phyloP scores from a whole-genome alignment of 2,329 filamentous ascomycete genomes.

The Colletotrichum simmondsii region DNA sequence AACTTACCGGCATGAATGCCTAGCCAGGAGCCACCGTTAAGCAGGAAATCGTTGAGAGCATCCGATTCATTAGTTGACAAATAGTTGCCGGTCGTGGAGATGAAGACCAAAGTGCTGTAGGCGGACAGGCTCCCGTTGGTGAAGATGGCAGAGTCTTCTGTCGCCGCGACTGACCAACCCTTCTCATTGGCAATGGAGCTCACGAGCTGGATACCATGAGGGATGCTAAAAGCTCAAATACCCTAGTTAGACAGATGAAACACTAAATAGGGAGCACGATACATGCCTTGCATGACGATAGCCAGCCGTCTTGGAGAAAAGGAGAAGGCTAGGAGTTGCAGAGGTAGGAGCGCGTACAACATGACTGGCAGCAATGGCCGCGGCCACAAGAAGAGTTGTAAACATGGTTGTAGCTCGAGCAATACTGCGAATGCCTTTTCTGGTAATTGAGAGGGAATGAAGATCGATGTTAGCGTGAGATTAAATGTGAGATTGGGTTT shows the following conservation, averaged over 20 bases:
- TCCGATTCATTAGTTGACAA: background rate
- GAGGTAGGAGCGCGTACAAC: background rate
- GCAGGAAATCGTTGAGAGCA: background rate
- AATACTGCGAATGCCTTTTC: background rate
- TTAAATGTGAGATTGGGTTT: background rate
- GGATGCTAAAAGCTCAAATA: background rate
- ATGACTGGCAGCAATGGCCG: background rate
- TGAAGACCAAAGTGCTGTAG: background rate
- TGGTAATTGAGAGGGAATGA: background rate
- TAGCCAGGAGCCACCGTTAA: background rate
- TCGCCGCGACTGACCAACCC: background rate
- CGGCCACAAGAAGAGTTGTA: background rate
- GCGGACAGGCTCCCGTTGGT: background rate
- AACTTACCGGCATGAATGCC: background rate
- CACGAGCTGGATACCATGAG: background rate
- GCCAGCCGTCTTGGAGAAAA: background rate
- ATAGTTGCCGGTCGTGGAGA: background rate
- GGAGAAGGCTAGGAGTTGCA: background rate
- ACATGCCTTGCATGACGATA: background rate
- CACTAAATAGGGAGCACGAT: no score
- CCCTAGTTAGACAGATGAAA: background rate
- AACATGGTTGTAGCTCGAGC: background rate
- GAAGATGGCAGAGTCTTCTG: constrained; percentile 8
- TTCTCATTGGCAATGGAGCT: background rate
- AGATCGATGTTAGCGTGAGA: background rate